Evolutionary conservation across 208 protist genomes (phyloP).

Genomic region (Strigomonas culicis): DNA sequence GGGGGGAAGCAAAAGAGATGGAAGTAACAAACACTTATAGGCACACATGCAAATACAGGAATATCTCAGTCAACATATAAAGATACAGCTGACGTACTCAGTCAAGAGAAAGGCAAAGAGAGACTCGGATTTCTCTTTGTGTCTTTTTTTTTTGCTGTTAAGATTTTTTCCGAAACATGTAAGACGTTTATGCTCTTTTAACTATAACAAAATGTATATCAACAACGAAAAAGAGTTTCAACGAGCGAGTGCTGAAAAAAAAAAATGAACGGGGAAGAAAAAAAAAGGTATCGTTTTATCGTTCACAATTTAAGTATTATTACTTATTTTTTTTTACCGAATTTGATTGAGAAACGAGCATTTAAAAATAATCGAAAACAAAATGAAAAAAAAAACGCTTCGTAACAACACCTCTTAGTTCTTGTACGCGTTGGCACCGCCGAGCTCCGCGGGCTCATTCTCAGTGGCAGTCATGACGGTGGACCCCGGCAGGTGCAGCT

Average conservation of each 20-base stretch:
- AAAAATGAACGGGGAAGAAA: slow-evolving; percentile 3
- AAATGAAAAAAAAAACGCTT: slow-evolving; percentile 11
- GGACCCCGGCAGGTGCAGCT: slow-evolving; percentile 19
- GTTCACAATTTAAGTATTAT: background rate
- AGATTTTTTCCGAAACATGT: too few species aligned
- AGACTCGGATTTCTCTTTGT: too few species aligned
- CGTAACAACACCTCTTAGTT: background rate
- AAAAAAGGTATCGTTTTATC: background rate
- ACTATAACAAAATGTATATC: too few species aligned
- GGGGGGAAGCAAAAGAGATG: background rate
- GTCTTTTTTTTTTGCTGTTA: too few species aligned
- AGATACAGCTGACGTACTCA: too few species aligned
- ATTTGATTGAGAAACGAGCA: slow-evolving; percentile 3
- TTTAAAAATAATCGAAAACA: slow-evolving; percentile 12
- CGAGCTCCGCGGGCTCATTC: slow-evolving; percentile 7
- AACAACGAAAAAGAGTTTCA: too few species aligned
- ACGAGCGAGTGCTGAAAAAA: too few species aligned
- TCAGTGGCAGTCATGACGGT: slow-evolving; percentile 13
- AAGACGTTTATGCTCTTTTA: too few species aligned
- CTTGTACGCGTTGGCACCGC: slow-evolving; percentile 1
- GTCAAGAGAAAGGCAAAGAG: too few species aligned
- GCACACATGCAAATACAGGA: too few species aligned
- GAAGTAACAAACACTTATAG: background rate
- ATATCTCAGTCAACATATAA: too few species aligned
- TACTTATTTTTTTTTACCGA: background rate